phyloP scores from a whole-genome alignment of 2,329 filamentous ascomycete species.

The Colletotrichum aenigma region DNA sequence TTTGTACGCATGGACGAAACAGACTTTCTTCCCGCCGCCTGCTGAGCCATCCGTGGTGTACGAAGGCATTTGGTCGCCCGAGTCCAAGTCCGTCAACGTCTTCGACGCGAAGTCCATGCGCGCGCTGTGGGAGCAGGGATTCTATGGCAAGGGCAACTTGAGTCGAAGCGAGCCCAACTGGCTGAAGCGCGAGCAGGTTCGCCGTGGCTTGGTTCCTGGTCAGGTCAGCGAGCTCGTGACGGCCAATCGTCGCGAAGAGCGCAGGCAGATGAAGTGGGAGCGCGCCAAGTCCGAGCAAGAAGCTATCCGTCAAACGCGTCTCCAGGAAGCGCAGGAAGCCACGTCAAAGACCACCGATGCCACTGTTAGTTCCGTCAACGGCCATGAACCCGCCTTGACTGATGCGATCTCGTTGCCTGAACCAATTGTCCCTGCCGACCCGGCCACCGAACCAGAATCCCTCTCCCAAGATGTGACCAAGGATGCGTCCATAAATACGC shows the following conservation, averaged over 20 bases:
- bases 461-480: not conserved
- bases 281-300: conserved; percentile 87
- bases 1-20: conserved; percentile 76
- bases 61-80: conserved; percentile 78
- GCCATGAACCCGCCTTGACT: not conserved
- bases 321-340: conserved; percentile 46
- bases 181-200: conserved; percentile 81
- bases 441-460: not conserved
- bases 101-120: conserved; percentile 76
- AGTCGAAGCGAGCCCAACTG: conserved; percentile 96
- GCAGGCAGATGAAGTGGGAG: conserved; percentile 87
- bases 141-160: conserved; percentile 92
- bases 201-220: conserved; percentile 65
- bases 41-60: conserved; percentile 70
- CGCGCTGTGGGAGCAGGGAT: conserved; percentile 93
- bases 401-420: conserved; percentile 7
- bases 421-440: not conserved
- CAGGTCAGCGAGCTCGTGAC: conserved; percentile 86
- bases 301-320: conserved; percentile 73
- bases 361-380: not conserved
- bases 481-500: not conserved
- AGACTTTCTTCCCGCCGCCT: conserved; percentile 70
- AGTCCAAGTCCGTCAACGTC: conserved; percentile 84
- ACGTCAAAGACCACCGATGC: not conserved
- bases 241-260: conserved; percentile 75